phyloP scores from a whole-genome alignment of 352 stramenopile species.

The Aphanomyces invadans region DNA sequence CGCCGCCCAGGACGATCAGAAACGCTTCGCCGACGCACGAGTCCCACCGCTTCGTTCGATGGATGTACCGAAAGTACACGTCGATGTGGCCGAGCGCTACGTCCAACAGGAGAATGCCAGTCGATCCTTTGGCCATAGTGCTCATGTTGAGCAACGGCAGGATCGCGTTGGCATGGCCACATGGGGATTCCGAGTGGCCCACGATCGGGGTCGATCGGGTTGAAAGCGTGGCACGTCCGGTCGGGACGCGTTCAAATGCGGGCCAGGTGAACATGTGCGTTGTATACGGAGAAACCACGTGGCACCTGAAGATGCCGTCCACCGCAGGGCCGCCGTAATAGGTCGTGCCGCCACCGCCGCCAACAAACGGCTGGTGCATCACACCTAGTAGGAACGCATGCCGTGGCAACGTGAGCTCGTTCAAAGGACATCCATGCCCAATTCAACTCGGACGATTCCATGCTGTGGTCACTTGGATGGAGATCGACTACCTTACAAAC shows the following conservation, averaged over 20 bases:
- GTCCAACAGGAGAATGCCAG: slow-evolving; percentile 61
- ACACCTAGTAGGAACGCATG: too few relatives aligned
- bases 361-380: slow-evolving; percentile 63
- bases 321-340: slow-evolving; percentile 30
- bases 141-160: not conserved
- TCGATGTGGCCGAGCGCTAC: slow-evolving; percentile 55
- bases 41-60: slow-evolving; percentile 69
- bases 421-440: too few relatives aligned
- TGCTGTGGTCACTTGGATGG: too few relatives aligned
- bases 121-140: slow-evolving; percentile 26
- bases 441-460: not conserved
- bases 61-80: slow-evolving; percentile 60
- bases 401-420: too few relatives aligned
- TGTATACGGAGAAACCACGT: too few relatives aligned
- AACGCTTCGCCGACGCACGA: slow-evolving; percentile 67
- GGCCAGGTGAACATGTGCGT: too few relatives aligned
- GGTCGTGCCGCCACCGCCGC: slow-evolving; percentile 43
- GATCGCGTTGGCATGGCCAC: not conserved
- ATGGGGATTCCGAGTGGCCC: not conserved
- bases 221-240: too few relatives aligned
- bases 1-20: slow-evolving; percentile 45
- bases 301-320: not conserved
- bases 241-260: too few relatives aligned
- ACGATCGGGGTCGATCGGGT: not conserved
- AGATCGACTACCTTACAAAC: too few relatives aligned